Conservation (phyloP, 352 stramenopile genomes). For the Pilasporangium apinafurcum region DNA sequence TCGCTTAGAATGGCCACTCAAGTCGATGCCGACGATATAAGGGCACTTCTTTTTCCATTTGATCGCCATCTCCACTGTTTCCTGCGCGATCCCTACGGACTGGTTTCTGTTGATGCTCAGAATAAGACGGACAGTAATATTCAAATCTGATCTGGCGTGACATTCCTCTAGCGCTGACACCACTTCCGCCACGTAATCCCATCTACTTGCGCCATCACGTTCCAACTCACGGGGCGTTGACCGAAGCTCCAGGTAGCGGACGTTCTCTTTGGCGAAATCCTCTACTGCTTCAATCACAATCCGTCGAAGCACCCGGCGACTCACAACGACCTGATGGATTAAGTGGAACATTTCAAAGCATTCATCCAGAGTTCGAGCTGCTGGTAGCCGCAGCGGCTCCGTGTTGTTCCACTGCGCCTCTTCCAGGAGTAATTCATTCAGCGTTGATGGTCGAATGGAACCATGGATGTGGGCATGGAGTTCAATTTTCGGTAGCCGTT, state of each 20-base stretch:
- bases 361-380: conserved; percentile 59
- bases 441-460: conserved; percentile 58
- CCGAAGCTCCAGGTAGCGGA: conserved; percentile 81
- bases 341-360: conserved; percentile 88
- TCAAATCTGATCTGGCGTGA: conserved; percentile 37
- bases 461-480: conserved; percentile 88
- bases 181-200: conserved; percentile 71
- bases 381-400: conserved; percentile 24
- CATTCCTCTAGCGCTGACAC: conserved; percentile 61
- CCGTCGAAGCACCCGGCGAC: conserved; percentile 43
- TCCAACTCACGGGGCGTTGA: conserved; percentile 68
- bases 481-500: conserved; percentile 73
- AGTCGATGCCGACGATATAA: conserved; percentile 79
- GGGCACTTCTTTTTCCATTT: conserved; percentile 38
- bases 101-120: conserved; percentile 83
- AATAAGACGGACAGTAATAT: conserved; percentile 71
- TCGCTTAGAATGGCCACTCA: conserved; percentile 78
- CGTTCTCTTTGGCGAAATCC: conserved; percentile 76
- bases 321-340: conserved; percentile 80
- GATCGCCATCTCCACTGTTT: conserved; percentile 55
- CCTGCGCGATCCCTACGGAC: conserved; percentile 44
- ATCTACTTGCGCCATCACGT: conserved; percentile 39
- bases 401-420: conserved; percentile 19
- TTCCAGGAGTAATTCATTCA: conserved; percentile 58
- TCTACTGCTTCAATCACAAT: conserved; percentile 78